Evolutionary conservation across 1,284 basidiomycete species (phyloP).

Genomic region (Singerocomus rubriflavus): DNA sequence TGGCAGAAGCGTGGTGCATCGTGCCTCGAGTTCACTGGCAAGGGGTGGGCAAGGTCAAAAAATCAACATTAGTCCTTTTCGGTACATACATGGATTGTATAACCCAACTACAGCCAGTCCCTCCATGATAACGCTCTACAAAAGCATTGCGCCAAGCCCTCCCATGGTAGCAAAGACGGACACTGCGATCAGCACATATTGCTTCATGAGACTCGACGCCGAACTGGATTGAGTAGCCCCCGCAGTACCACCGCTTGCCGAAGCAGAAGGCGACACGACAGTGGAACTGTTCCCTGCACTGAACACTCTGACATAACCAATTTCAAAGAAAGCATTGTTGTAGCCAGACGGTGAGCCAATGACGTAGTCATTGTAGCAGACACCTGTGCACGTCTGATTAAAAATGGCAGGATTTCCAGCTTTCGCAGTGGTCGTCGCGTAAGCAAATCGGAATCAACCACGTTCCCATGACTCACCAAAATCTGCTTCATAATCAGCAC

Average conservation of each 20-base stretch:
- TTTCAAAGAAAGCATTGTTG: constrained; percentile 74
- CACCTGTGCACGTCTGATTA: constrained; percentile 60
- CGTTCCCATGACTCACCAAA: constrained; percentile 39
- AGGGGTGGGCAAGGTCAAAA: not conserved
- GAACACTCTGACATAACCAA: constrained; percentile 59
- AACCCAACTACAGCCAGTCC: too few species aligned
- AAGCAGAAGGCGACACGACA: constrained; percentile 21
- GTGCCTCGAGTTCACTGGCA: too few species aligned
- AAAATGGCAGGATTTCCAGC: constrained; percentile 54
- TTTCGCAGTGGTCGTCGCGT: constrained; percentile 2
- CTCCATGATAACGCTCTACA: constrained; percentile 6
- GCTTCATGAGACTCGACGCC: not conserved
- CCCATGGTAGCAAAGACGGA: constrained; percentile 14
- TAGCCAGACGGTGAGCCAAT: constrained; percentile 64
- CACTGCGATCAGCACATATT: constrained; percentile 3
- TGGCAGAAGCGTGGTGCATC: too few species aligned
- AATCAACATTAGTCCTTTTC: not conserved
- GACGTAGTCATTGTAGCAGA: constrained; percentile 75
- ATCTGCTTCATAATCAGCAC: constrained; percentile 22
- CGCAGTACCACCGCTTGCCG: constrained; percentile 14
- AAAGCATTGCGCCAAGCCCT: constrained; percentile 17
- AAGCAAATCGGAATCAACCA: not conserved
- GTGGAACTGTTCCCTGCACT: constrained; percentile 31
- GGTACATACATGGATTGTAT: not conserved
- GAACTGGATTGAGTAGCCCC: constrained; percentile 16